A percentile compares a stretch with the other conserved stretches of the same genome.
Evolutionary conservation across 352 stramenopile genomes (phyloP).

Genomic region (Pythium vanterpoolii): DNA sequence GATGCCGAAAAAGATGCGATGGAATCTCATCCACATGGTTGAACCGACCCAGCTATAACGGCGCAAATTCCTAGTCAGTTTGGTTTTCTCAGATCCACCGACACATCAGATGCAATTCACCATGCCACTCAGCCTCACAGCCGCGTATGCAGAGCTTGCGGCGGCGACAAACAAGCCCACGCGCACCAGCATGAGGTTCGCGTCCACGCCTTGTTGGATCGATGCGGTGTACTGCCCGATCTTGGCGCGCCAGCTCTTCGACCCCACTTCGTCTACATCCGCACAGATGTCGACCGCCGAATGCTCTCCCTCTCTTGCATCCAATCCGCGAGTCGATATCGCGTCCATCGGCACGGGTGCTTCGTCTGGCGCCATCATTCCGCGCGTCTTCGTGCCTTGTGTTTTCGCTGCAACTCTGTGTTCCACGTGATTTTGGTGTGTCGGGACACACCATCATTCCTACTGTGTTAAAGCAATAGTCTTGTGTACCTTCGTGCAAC

Average conservation of each 20-base stretch:
- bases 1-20: conserved; percentile 53
- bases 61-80: not conserved
- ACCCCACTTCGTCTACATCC: conserved; percentile 5
- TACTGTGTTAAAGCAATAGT: conserved; percentile 5
- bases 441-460: conserved; percentile 3
- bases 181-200: conserved; percentile 66
- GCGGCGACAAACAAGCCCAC: conserved; percentile 46
- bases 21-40: conserved; percentile 60
- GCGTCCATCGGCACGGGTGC: not conserved
- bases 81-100: not conserved
- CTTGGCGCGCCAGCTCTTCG: conserved; percentile 18
- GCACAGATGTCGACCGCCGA: not conserved
- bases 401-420: conserved; percentile 1
- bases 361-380: conserved; percentile 17
- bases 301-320: not conserved
- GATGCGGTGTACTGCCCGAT: conserved; percentile 11
- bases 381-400: not conserved
- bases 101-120: conserved; percentile 21
- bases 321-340: not conserved
- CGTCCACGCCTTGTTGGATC: conserved; percentile 49
- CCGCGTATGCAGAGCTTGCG: conserved; percentile 35
- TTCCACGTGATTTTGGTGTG: not conserved
- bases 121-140: conserved; percentile 52
- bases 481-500: conserved; percentile 17
- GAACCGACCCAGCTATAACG: conserved; percentile 40